phyloP scores from a whole-genome alignment of 371 early-diverging fungal species.

The Syncephalis plumigaleata region DNA sequence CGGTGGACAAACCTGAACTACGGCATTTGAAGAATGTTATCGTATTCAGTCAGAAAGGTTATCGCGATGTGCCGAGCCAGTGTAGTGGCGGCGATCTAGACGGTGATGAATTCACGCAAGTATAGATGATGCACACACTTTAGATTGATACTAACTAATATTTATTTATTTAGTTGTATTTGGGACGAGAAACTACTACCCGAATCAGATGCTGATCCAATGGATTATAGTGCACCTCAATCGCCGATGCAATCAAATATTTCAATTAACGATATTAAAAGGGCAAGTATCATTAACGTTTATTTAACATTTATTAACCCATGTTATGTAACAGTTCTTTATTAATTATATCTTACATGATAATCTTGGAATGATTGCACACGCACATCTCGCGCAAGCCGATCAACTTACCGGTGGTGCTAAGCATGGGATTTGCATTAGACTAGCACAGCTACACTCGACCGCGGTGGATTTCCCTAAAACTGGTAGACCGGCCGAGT shows the following conservation, averaged over 20 bases:
- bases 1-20: slow-evolving; percentile 38
- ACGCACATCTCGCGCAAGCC: slow-evolving; percentile 53
- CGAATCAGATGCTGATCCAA: slow-evolving; percentile 15
- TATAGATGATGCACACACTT: not conserved
- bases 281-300: no score
- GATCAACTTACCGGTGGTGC: slow-evolving; percentile 34
- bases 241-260: slow-evolving; percentile 21
- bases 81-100: slow-evolving; percentile 79
- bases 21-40: slow-evolving; percentile 50
- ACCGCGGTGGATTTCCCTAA: slow-evolving; percentile 48
- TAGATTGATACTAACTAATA: no score
- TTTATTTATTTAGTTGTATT: slow-evolving; percentile 8
- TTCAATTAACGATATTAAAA: slow-evolving; percentile 26
- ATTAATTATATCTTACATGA: slow-evolving; percentile 53
- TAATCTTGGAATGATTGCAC: slow-evolving; percentile 59
- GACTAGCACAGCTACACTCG: slow-evolving; percentile 49
- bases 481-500: slow-evolving; percentile 36
- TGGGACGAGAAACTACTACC: slow-evolving; percentile 4
- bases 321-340: slow-evolving; percentile 26
- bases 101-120: slow-evolving; percentile 40
- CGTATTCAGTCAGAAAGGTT: slow-evolving; percentile 58
- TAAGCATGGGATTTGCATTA: slow-evolving; percentile 24
- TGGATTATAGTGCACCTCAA: slow-evolving; percentile 33
- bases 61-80: slow-evolving; percentile 61
- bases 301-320: no score